Evolutionary conservation across 2,329 filamentous ascomycete genomes (phyloP), one percentile per base, ranked within the genome.

Genomic region (Aplosporella prunicola): DNA sequence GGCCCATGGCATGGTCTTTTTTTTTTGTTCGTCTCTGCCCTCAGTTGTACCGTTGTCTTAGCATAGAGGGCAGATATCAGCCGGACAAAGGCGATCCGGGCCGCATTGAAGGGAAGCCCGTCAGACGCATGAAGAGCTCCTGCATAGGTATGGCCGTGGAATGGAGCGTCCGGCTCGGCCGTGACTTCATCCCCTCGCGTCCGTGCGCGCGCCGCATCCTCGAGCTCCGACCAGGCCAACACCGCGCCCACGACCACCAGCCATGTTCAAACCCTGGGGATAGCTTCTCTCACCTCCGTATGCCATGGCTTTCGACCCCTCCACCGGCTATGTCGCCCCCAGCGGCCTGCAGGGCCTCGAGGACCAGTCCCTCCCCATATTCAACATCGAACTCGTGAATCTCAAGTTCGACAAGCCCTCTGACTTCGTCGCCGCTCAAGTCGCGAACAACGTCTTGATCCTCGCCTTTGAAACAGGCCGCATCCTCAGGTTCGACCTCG

Each of bases 381-480:
- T 98, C 69, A 84, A 91, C 57, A 79, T 96, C 56, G 84, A 94
- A 64, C 79, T 76, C 45, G 91, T 96, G 25, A 82, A 93, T 67
- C 78, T 96, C 45, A 84, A 91, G 59, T 98, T 98, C 70, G 82
- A 85, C 43, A 81, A 96, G 52, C 85, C 89, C 2, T 87, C 89
- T 47, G 85, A 95, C 61, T 96, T 98, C 56, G 91, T 94, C 32
- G 88, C 91, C 13, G 88, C 88, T 26, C 88, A 95, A 62, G 89
- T 96, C 39, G 88, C 89, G 46, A 96, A 98, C 63, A 95, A 98
- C 68, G 88, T 96, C 44, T 74, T 98, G 40, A 79, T 96, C 15
- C 71, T 98, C 35, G 91, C 91, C 26, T 73, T 98, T 24, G 89
- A 87, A 5, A 95, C 89, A 41, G 86, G 87, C 34, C 81, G 89